phyloP scores from a whole-genome alignment of 495 filamentous ascomycete species.

The Xylaria flabelliformis region DNA sequence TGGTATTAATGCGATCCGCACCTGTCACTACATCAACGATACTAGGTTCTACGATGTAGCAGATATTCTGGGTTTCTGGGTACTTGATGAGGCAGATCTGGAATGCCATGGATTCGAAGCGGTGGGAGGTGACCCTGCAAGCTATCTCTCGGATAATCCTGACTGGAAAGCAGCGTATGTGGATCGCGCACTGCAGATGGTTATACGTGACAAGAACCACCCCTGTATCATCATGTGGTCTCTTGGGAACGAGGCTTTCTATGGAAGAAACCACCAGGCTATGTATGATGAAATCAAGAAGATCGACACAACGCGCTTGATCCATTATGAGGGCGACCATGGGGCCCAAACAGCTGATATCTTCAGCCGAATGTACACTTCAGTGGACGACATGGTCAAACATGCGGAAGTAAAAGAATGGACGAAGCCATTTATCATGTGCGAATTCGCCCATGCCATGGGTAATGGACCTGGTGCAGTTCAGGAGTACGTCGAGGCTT shows the following conservation, averaged over 20 bases:
- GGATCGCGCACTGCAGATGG: slow-evolving; percentile 71
- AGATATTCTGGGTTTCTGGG: slow-evolving; percentile 73
- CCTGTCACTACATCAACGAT: slow-evolving; percentile 69
- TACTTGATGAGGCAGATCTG: slow-evolving; percentile 76
- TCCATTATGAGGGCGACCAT: slow-evolving; percentile 74
- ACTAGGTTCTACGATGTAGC: slow-evolving; percentile 66
- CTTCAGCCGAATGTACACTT: slow-evolving; percentile 70
- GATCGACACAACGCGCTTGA: slow-evolving; percentile 61
- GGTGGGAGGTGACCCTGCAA: slow-evolving; percentile 54
- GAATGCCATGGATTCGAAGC: slow-evolving; percentile 74
- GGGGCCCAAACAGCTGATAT: slow-evolving; percentile 68
- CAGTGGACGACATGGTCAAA: slow-evolving; percentile 54
- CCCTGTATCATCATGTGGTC: slow-evolving; percentile 74
- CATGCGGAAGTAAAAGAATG: slow-evolving; percentile 50
- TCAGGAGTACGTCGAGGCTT: slow-evolving; percentile 72
- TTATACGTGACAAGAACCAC: slow-evolving; percentile 72
- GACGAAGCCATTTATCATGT: slow-evolving; percentile 67
- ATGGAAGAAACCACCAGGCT: slow-evolving; percentile 68
- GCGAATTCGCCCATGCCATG: slow-evolving; percentile 77
- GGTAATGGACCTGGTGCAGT: slow-evolving; percentile 74
- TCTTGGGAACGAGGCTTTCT: slow-evolving; percentile 75
- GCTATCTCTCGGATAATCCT: slow-evolving; percentile 67
- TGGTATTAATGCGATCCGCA: slow-evolving; percentile 73
- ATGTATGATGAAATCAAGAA: slow-evolving; percentile 70
- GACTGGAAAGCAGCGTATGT: slow-evolving; percentile 72